A percentile compares a stretch with the other conserved stretches of the same genome.
Evolutionary conservation across 345 rosid species (phyloP).

Genomic region (Erodium maritimum): DNA sequence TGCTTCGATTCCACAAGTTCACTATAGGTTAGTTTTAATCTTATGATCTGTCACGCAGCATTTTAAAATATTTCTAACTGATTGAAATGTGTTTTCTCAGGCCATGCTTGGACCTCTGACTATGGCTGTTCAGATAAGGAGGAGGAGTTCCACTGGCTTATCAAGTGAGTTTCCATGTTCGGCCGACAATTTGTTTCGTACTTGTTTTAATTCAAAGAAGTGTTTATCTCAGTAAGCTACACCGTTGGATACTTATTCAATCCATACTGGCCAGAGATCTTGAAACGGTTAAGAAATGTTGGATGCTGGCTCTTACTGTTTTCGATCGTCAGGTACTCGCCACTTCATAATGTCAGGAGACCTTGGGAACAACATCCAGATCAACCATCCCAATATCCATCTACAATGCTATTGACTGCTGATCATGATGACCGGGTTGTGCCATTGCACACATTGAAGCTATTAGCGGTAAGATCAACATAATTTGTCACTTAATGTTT

Average conservation of each 20-base stretch:
- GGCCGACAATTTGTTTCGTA: too few relatives aligned
- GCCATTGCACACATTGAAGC: slow-evolving; percentile 72
- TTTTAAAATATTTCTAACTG: slow-evolving; percentile 1
- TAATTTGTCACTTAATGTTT: too few relatives aligned
- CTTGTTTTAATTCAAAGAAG: too few relatives aligned
- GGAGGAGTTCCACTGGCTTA: slow-evolving; percentile 84
- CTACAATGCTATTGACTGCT: slow-evolving; percentile 90
- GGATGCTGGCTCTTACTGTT: neutral
- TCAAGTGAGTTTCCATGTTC: slow-evolving; percentile 41
- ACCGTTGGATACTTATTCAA: too few relatives aligned
- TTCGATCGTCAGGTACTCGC: slow-evolving; percentile 55
- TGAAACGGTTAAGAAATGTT: too few relatives aligned
- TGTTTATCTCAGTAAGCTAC: too few relatives aligned
- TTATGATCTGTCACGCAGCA: neutral
- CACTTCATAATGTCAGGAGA: slow-evolving; percentile 83
- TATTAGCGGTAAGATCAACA: slow-evolving; percentile 56
- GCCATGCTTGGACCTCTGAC: slow-evolving; percentile 95
- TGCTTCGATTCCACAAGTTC: slow-evolving; percentile 90
- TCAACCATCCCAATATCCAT: slow-evolving; percentile 48
- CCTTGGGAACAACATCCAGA: slow-evolving; percentile 64
- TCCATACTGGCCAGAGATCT: neutral
- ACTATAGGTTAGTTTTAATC: slow-evolving; percentile 53
- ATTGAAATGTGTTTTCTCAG: slow-evolving; percentile 19
- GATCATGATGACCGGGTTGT: slow-evolving; percentile 95
- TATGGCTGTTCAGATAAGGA: slow-evolving; percentile 78